These are phyloP conservation scores for Xylaria sp. DNA, from an alignment of 2,329 filamentous ascomycete species.

Conservation along the genomic window DNA sequence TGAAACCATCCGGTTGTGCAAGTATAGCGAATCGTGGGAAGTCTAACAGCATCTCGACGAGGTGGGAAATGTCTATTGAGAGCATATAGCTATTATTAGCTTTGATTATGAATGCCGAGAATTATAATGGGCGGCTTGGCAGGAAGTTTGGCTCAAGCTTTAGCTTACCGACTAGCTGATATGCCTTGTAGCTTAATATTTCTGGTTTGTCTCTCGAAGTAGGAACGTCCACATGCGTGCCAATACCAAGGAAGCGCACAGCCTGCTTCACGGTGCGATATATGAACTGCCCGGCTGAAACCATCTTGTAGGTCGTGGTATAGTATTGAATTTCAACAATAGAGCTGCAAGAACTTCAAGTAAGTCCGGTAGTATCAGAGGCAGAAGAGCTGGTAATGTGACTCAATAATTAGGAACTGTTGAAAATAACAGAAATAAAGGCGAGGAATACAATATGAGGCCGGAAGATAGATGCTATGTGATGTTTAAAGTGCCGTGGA, in stretches of 20 bases:
- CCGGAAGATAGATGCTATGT: too few species aligned
- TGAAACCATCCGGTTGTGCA: too few species aligned
- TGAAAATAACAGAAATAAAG: too few species aligned
- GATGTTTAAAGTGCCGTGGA: too few species aligned
- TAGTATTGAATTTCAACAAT: not conserved
- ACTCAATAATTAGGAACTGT: not conserved
- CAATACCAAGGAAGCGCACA: not conserved
- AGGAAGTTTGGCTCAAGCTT: not conserved
- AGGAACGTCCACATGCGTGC: not conserved
- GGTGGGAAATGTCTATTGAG: slow-evolving; percentile 1
- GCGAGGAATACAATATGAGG: too few species aligned
- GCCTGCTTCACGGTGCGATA: slow-evolving; percentile 3
- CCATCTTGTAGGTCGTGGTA: not conserved
- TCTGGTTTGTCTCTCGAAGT: not conserved
- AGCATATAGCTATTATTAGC: not conserved
- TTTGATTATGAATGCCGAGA: not conserved
- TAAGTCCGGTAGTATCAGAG: too few species aligned
- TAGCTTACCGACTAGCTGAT: not conserved
- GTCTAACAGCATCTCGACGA: not conserved
- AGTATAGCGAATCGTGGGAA: not conserved
- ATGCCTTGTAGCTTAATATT: not conserved
- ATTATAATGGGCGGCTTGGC: not conserved
- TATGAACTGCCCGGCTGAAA: not conserved
- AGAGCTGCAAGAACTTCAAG: too few species aligned
- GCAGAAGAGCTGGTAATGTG: not conserved